Percentiles rank a stretch among this genome's conserved stretches.
Conservation (phyloP, 2,329 filamentous ascomycete species). For the Aspergillus pseudoterreus region DNA sequence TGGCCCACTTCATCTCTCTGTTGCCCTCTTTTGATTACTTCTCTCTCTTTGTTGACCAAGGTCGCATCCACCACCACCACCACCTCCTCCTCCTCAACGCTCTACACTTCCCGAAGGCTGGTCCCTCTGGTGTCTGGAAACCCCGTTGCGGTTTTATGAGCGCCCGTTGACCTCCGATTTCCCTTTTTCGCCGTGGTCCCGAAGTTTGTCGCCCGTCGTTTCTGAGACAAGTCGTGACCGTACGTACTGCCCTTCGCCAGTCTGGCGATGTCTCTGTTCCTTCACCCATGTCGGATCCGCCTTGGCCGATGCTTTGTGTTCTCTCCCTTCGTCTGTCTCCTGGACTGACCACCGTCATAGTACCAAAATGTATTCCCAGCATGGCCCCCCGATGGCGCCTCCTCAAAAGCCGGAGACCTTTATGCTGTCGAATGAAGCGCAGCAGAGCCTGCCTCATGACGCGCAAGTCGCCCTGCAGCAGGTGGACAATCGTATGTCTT, state of each 20-base stretch:
- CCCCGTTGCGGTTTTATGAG: slow-evolving; percentile 9
- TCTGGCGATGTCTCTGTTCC: slow-evolving; percentile 1
- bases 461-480: slow-evolving; percentile 96
- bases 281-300: neutral
- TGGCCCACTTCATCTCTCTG: slow-evolving; percentile 34
- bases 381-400: slow-evolving; percentile 77
- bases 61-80: slow-evolving; percentile 11
- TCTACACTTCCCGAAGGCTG: slow-evolving; percentile 29
- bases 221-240: slow-evolving; percentile 15
- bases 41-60: slow-evolving; percentile 19
- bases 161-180: neutral
- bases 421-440: slow-evolving; percentile 94
- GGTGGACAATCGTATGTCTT: slow-evolving; percentile 83
- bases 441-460: slow-evolving; percentile 93
- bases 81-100: slow-evolving; percentile 20
- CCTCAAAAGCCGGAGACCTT: slow-evolving; percentile 98
- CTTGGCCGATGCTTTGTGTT: slow-evolving; percentile 8
- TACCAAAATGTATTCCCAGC: slow-evolving; percentile 70
- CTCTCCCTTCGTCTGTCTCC: slow-evolving; percentile 18
- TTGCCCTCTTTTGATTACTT: slow-evolving; percentile 22
- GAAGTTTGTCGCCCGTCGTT: slow-evolving; percentile 8
- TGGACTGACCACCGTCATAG: slow-evolving; percentile 17
- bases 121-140: slow-evolving; percentile 31
- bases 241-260: slow-evolving; percentile 9
- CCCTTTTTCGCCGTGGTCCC: neutral